Base-by-base conservation (phyloP, 2,329 filamentous ascomycete genomes). In the Xylaria sp. region DNA sequence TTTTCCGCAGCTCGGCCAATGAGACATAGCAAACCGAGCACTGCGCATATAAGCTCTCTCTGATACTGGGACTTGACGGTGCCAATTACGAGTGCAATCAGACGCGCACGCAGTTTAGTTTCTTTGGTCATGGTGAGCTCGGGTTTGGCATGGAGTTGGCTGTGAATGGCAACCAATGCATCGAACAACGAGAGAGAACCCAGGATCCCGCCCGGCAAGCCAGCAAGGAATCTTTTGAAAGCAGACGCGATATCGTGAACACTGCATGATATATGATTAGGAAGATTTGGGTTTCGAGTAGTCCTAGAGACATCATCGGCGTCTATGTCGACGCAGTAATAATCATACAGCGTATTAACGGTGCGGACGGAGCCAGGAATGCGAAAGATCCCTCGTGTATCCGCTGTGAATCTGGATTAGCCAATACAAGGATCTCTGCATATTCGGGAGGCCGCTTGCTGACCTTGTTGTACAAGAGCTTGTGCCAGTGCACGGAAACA, bases 401-500 rank as follows among this genome's bases (percentile, higher is more conserved):
- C 72, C 0, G 74, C 72, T 59, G 67, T 68, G 68, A 26, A 43
- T 37, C 7, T 43, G 48, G 71, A 70, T 63, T 50, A 44, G 56
- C 18, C 16, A 38, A 19, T n/a, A 9, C 20, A 29, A 8, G 7
- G 29, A 11, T 41, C 19, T 4, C n/a, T 22, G 4, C 26, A 24
- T 26, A 48, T 2, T 2, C 9, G 9, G n/a, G n/a, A n/a, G n/a
- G n/a, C n/a, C n/a, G 6, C 16, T 17, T n/a, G 52, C 75, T 65
- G 65, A 83, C 82, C 81, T 67, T 87, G 72, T 44, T 87, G 81
- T 2, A 84, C 75, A 8, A 89, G 76, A 66, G 84, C 79, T 59
- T 88, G 83, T n/a, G 82, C 84, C 7, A 83, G 85, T 8, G 86
- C 86, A 41, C 86, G 83, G 44, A 89, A 76, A 60, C 86, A 87